phyloP scores from a whole-genome alignment of 129 eudicot genomes.

The Centaurea solstitialis region DNA sequence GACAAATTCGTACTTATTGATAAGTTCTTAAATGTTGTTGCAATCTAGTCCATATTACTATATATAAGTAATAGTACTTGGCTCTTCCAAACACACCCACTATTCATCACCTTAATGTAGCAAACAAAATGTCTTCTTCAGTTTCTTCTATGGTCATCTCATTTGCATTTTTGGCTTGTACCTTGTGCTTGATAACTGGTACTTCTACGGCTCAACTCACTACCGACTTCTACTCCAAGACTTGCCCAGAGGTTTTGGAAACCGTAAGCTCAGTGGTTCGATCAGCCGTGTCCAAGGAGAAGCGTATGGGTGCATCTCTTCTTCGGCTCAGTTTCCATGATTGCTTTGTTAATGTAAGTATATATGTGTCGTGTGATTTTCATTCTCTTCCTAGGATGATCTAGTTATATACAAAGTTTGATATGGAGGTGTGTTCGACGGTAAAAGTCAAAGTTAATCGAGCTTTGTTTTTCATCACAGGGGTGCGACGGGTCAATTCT shows the following conservation, averaged over 20 bases:
- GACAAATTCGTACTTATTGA: neutral
- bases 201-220: conserved; percentile 46
- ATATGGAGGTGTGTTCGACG: neutral
- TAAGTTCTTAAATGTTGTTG: neutral
- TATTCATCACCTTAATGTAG: neutral
- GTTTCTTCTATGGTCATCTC: conserved; percentile 11
- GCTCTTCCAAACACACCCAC: too few relatives aligned
- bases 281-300: conserved; percentile 45
- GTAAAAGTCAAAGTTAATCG: too few relatives aligned
- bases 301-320: conserved; percentile 68
- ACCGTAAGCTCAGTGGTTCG: conserved; percentile 28
- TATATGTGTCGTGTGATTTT: neutral
- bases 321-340: conserved; percentile 62
- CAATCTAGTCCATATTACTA: conserved; percentile 19
- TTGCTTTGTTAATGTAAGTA: conserved; percentile 53
- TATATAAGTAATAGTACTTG: neutral
- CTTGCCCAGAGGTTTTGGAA: conserved; percentile 44
- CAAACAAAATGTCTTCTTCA: neutral
- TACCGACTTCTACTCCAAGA: conserved; percentile 35
- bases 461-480: conserved; percentile 2
- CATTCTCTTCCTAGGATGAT: neutral
- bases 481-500: conserved; percentile 63
- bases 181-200: conserved; percentile 20
- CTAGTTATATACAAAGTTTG: neutral
- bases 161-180: conserved; percentile 17